Evolutionary conservation across 768 basidiomycete species (phyloP).

Genomic region (Stropharia rugosoannulata): DNA sequence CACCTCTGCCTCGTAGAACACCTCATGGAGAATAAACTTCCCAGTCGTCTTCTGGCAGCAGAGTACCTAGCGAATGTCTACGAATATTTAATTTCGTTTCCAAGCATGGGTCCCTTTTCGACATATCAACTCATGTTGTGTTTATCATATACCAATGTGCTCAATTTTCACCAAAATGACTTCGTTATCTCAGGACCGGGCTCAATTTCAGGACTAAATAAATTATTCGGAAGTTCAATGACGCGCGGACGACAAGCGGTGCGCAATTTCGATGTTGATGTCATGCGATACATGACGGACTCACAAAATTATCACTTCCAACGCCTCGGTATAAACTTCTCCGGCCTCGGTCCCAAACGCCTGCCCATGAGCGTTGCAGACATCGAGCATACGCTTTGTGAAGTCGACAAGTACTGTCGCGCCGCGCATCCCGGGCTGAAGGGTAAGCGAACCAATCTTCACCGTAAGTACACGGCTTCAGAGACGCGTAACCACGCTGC

Average conservation of each 20-base stretch:
- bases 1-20: constrained; percentile 62
- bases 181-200: constrained; percentile 73
- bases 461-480: constrained; percentile 34
- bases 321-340: constrained; percentile 53
- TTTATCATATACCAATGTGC: constrained; percentile 53
- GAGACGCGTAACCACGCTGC: neutral
- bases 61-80: constrained; percentile 62
- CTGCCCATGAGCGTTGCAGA: constrained; percentile 65
- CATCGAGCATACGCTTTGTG: constrained; percentile 78
- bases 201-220: constrained; percentile 60
- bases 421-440: constrained; percentile 47
- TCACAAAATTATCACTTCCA: constrained; percentile 62
- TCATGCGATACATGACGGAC: constrained; percentile 63
- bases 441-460: constrained; percentile 39
- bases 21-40: constrained; percentile 58
- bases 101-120: constrained; percentile 74
- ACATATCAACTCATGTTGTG: constrained; percentile 67
- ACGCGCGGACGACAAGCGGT: constrained; percentile 25
- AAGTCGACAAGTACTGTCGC: constrained; percentile 77
- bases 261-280: constrained; percentile 47
- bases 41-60: constrained; percentile 45
- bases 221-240: constrained; percentile 58
- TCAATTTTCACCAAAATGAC: constrained; percentile 66
- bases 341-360: constrained; percentile 45
- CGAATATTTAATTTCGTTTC: constrained; percentile 56